Conservation (phyloP, 2,329 filamentous ascomycete genomes). For the Coniochaeta sp. region DNA sequence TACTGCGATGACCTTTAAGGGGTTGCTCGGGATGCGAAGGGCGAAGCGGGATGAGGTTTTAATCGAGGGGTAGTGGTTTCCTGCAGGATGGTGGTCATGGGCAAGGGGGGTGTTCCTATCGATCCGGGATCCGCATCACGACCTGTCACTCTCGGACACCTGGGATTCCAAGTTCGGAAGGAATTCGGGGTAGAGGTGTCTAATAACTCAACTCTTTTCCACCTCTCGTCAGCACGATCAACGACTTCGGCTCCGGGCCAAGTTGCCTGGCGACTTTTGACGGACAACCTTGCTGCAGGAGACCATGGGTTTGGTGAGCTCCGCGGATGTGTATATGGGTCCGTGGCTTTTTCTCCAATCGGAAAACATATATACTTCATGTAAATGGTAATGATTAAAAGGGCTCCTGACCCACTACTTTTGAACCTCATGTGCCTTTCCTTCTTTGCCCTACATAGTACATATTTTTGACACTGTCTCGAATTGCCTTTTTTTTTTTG, state of each 20-base stretch:
- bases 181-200: not conserved
- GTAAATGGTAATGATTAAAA: constrained; percentile 1
- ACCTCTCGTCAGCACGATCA: not conserved
- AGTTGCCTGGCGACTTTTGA: not conserved
- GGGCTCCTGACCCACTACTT: not conserved
- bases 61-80: constrained; percentile 1
- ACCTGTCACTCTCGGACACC: not conserved
- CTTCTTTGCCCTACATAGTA: not conserved
- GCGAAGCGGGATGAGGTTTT: not conserved
- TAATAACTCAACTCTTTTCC: not conserved
- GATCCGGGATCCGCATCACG: not conserved
- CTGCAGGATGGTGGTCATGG: not conserved
- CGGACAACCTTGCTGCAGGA: not conserved
- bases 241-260: not conserved
- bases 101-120: not conserved
- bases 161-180: too few relatives aligned
- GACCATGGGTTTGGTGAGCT: not conserved
- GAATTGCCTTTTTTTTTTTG: not conserved
- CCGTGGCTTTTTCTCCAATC: not conserved
- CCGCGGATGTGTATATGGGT: not conserved
- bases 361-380: constrained; percentile 1
- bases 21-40: not conserved
- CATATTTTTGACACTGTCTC: too few relatives aligned
- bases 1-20: constrained; percentile 28
- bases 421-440: not conserved